phyloP scores from a whole-genome alignment of 495 filamentous ascomycete species.

The Aspergillus indologenus region DNA sequence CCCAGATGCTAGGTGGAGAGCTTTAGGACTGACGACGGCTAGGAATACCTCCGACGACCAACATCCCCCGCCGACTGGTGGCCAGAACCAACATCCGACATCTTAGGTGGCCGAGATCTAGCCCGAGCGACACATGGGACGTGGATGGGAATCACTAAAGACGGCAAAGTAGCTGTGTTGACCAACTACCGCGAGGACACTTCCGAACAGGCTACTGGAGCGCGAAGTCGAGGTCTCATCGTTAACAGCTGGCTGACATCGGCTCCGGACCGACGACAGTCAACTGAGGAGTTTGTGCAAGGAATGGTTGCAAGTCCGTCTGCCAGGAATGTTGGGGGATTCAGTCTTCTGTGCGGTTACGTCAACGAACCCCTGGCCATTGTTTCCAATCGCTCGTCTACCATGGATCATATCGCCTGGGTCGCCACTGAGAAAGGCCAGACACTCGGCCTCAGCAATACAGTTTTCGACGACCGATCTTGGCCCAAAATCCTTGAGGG shows the following conservation, averaged over 20 bases:
- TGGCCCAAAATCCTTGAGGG: conserved; percentile 83
- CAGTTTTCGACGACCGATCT: conserved; percentile 63
- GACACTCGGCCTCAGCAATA: conserved; percentile 83
- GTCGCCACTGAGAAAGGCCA: conserved; percentile 61
- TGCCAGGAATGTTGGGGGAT: conserved; percentile 73
- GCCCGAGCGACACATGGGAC: conserved; percentile 70
- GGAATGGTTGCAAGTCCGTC: conserved; percentile 53
- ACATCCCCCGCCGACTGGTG: conserved; percentile 84
- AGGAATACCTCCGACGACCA: conserved; percentile 87
- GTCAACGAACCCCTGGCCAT: conserved; percentile 76
- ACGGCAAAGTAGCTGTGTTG: conserved; percentile 82
- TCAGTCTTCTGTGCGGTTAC: conserved; percentile 85
- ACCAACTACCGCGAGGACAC: conserved; percentile 85
- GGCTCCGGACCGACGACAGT: conserved; percentile 24
- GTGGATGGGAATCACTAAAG: conserved; percentile 86
- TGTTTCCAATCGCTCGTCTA: conserved; percentile 78
- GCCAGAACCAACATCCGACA: conserved; percentile 56
- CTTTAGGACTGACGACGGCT: conserved; percentile 17
- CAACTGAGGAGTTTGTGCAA: conserved; percentile 64
- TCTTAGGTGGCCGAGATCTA: conserved; percentile 68
- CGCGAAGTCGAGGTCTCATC: conserved; percentile 74
- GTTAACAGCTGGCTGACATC: conserved; percentile 80
- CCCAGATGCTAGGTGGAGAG: not conserved
- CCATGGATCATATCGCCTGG: conserved; percentile 57
- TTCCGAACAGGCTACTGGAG: conserved; percentile 50